These are phyloP conservation scores for Priceomyces fermenticarens DNA, from an alignment of 805 yeast species.

Conservation along the genomic window DNA sequence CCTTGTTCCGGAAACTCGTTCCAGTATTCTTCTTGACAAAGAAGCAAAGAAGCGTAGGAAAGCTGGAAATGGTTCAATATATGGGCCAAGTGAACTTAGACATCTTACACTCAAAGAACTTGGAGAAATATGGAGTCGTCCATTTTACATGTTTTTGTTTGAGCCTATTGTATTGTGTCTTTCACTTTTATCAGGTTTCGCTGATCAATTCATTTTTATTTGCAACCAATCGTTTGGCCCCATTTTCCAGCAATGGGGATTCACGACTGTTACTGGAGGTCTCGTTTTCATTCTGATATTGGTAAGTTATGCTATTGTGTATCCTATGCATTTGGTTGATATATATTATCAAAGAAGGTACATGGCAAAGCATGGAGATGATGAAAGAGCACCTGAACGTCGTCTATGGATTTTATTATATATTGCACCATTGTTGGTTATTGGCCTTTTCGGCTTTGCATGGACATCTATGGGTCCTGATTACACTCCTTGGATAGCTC, in stretches of 20 bases:
- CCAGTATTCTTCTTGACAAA: conserved; percentile 29
- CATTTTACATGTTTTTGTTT: conserved; percentile 34
- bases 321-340: conserved; percentile 29
- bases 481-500: conserved; percentile 39
- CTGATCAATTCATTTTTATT: conserved; percentile 39
- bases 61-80: conserved; percentile 29
- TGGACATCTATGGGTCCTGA: conserved; percentile 41
- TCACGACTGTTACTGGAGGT: conserved; percentile 24
- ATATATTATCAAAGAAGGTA: conserved; percentile 22
- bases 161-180: conserved; percentile 40
- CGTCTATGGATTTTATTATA: conserved; percentile 30
- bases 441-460: conserved; percentile 40
- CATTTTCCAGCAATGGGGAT: conserved; percentile 34
- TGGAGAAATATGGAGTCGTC: conserved; percentile 40
- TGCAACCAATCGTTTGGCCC: conserved; percentile 35
- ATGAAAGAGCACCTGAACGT: conserved; percentile 23
- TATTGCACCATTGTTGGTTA: conserved; percentile 35
- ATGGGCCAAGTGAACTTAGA: conserved; percentile 35
- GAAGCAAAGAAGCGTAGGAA: conserved; percentile 33
- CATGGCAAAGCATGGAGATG: conserved; percentile 20
- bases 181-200: conserved; percentile 37
- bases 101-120: conserved; percentile 16
- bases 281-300: conserved; percentile 30
- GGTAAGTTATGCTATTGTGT: conserved; percentile 35
- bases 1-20: conserved; percentile 33